Evolutionary conservation across 306 rosid species (phyloP).

Genomic region (Corylus heterophylla): DNA sequence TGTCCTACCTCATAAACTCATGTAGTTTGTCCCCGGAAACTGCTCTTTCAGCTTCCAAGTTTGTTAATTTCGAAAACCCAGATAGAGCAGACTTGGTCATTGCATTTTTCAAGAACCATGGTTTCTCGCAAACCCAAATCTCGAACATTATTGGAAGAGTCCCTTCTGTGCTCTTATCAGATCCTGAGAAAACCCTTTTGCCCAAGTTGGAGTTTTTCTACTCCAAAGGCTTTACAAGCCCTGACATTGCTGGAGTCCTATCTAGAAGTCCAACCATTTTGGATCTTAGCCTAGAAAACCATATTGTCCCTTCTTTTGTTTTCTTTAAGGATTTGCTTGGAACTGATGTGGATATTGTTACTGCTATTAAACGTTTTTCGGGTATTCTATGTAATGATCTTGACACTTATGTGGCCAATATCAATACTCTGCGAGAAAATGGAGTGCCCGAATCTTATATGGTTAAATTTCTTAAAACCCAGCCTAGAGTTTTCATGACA

Average conservation of each 20-base stretch:
- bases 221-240: slow-evolving; percentile 15
- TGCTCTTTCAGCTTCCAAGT: slow-evolving; percentile 30
- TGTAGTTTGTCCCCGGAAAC: slow-evolving; percentile 32
- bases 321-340: not conserved
- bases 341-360: not conserved
- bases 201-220: slow-evolving; percentile 19
- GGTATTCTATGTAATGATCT: not conserved
- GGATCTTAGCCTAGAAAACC: slow-evolving; percentile 7
- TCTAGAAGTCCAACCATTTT: not conserved
- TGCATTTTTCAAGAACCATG: not conserved
- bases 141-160: not conserved
- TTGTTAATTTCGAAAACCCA: slow-evolving; percentile 22
- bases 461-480: not conserved
- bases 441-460: slow-evolving; percentile 12
- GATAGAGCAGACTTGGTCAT: not conserved
- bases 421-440: slow-evolving; percentile 7
- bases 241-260: not conserved
- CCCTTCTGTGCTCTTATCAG: not conserved
- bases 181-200: not conserved
- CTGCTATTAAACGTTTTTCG: not conserved
- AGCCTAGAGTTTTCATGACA: not conserved
- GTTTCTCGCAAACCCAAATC: slow-evolving; percentile 2
- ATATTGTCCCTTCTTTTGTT: slow-evolving; percentile 1
- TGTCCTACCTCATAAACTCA: slow-evolving; percentile 5
- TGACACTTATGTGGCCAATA: slow-evolving; percentile 7